phyloP scores from a whole-genome alignment of 768 basidiomycete species.

The Boletus reticulatus region DNA sequence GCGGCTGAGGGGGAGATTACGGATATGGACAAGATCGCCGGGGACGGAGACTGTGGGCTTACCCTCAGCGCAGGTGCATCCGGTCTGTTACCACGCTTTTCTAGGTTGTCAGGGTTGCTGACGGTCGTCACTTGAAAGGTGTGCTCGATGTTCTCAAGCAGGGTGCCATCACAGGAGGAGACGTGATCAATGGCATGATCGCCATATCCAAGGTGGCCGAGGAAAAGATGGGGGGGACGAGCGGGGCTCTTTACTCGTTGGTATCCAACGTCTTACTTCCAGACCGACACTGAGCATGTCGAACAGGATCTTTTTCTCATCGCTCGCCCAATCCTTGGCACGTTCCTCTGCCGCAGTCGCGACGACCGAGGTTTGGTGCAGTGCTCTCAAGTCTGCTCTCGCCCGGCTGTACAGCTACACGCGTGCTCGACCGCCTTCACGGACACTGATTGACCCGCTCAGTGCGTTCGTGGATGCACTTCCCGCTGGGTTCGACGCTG shows the following conservation, averaged over 20 bases:
- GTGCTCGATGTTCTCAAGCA: conserved; percentile 57
- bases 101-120: background rate
- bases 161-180: conserved; percentile 56
- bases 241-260: conserved; percentile 87
- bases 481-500: conserved; percentile 40
- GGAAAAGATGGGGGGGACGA: conserved; percentile 88
- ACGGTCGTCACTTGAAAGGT: conserved; percentile 35
- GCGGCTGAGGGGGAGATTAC: conserved; percentile 88
- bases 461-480: conserved; percentile 60
- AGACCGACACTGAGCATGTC: background rate
- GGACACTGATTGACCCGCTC: conserved; percentile 92
- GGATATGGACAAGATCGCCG: conserved; percentile 84
- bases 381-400: conserved; percentile 57
- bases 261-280: conserved; percentile 28
- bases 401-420: conserved; percentile 77
- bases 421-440: conserved; percentile 82
- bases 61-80: conserved; percentile 74
- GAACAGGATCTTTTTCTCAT: conserved; percentile 85
- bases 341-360: conserved; percentile 26
- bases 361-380: conserved; percentile 56
- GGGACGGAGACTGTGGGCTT: conserved; percentile 81
- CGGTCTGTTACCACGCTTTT: conserved; percentile 37
- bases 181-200: conserved; percentile 65
- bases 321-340: conserved; percentile 71
- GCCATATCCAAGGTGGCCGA: conserved; percentile 73